phyloP scores from a whole-genome alignment of 164 flowering plant species.

The Liquidambar formosana region DNA sequence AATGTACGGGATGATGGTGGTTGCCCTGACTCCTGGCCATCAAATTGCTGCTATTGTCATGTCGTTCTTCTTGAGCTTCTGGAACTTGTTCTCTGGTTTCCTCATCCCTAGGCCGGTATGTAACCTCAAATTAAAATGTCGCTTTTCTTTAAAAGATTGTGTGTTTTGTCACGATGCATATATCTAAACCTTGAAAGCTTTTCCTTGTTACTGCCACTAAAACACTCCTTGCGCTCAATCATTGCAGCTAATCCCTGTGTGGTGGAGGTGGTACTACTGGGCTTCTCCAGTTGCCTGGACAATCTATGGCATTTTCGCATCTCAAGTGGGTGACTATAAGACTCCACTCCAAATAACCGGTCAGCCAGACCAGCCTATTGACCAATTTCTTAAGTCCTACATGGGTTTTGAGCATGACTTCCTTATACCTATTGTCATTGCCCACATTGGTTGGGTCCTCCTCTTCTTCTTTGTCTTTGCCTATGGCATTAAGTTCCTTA shows the following conservation, averaged over 20 bases:
- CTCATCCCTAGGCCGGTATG: slow-evolving; percentile 52
- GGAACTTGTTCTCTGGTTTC: slow-evolving; percentile 69
- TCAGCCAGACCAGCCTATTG: not conserved
- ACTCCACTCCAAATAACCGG: slow-evolving; percentile 8
- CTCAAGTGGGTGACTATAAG: slow-evolving; percentile 41
- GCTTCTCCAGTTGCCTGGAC: slow-evolving; percentile 54
- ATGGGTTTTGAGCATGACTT: slow-evolving; percentile 27
- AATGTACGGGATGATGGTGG: slow-evolving; percentile 60
- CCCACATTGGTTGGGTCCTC: slow-evolving; percentile 25
- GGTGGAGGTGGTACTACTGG: slow-evolving; percentile 73
- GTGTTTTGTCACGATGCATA: no score
- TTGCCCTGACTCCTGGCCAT: slow-evolving; percentile 53
- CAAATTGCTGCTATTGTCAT: slow-evolving; percentile 53
- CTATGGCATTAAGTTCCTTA: slow-evolving; percentile 25
- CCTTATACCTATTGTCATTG: slow-evolving; percentile 12
- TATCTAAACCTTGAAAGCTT: no score
- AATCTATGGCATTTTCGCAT: slow-evolving; percentile 42
- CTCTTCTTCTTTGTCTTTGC: slow-evolving; percentile 26
- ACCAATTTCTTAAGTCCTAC: slow-evolving; percentile 13
- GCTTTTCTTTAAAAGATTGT: no score
- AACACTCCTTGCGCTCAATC: not conserved
- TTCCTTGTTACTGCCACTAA: not conserved
- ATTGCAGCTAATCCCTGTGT: slow-evolving; percentile 40
- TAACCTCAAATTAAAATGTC: no score
- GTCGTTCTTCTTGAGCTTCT: slow-evolving; percentile 57